phyloP scores from a whole-genome alignment of 2,329 filamentous ascomycete species.

The Sarocladium strictum region DNA sequence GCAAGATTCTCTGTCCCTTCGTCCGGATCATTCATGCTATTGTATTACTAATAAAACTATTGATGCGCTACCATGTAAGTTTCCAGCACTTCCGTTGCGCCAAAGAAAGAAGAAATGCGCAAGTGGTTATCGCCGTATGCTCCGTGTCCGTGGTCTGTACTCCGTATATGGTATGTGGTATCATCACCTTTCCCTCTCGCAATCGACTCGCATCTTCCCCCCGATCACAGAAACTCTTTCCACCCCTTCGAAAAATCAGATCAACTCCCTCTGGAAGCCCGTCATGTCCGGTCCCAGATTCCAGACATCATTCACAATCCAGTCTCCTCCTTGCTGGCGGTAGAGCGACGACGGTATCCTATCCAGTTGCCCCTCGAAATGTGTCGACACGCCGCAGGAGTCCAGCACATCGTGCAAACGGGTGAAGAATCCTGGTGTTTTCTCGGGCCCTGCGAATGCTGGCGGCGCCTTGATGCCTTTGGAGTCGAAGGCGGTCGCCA shows the following conservation, averaged over 20 bases:
- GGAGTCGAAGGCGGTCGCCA: slow-evolving; percentile 23
- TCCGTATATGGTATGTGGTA: too few relatives aligned
- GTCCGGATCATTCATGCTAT: too few relatives aligned
- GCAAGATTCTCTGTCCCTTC: too few relatives aligned
- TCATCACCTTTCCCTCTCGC: too few relatives aligned
- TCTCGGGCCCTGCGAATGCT: neutral
- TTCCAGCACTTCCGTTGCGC: too few relatives aligned
- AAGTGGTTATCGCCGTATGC: neutral
- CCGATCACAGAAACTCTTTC: too few relatives aligned
- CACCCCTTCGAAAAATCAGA: too few relatives aligned
- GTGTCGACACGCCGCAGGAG: neutral
- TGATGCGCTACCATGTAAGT: too few relatives aligned
- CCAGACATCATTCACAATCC: neutral
- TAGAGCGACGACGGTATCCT: neutral
- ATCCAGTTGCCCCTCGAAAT: neutral
- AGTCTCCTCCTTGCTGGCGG: neutral
- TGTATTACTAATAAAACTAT: too few relatives aligned
- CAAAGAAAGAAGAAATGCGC: neutral
- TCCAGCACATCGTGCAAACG: slow-evolving; percentile 19
- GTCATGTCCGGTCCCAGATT: neutral
- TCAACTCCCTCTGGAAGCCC: neutral
- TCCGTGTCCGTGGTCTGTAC: too few relatives aligned
- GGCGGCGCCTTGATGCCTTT: slow-evolving; percentile 18
- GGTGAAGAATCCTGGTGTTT: slow-evolving; percentile 12
- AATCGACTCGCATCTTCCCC: too few relatives aligned